Base-by-base conservation (phyloP, 2,329 filamentous ascomycete genomes). In the Xylaria arbuscula region DNA sequence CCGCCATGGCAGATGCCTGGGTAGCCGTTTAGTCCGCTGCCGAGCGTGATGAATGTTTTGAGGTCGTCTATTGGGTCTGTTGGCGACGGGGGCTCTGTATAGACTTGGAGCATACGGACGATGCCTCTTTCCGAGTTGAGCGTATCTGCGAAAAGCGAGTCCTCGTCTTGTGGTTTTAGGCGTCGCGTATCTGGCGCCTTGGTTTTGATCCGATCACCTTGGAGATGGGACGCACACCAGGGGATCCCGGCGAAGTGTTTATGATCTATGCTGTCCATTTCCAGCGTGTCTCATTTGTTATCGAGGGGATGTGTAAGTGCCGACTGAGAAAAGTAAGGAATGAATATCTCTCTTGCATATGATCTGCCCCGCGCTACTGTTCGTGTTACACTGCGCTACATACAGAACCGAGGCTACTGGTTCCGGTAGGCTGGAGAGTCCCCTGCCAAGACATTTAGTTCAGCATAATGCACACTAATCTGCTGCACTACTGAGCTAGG, bases 1-100 rank as follows among this genome's bases (percentile, higher is more conserved):
- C 88, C 89, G 22, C 89, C 88, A 74, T 91, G 89, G 10, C 82
- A 79, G 7, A 87, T 80, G 2, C 80, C 76, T 1, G 84, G 78
- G 71, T 85, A 85, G 1, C 88, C 88, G 70, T 87, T 86, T 64
- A 90, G 71, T 19, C 83, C 84, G 11, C 80, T 73, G 1, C 86
- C 88, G 0, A 90, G 78, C 13, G 76, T 78, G 5, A 82, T 53
- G 40, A 83, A 74, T 1, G 72, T 73, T 34, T 78, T 77, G 54
- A 81, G 17, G 42, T 79, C 74, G n/a, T 72, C 64, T 1, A 82
- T 68, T 2, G 64, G 78, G 17, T 71, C 71, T 17, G 47, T 61
- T 11, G 72, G 65, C 7, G 62, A 55, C 19, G 68, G n/a, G 3
- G 81, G 80, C 7, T 75, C 76, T 10, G 77, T 71, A 74, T 84